Conservation (phyloP, 495 filamentous ascomycete genomes). For the Evernia prunastri region DNA sequence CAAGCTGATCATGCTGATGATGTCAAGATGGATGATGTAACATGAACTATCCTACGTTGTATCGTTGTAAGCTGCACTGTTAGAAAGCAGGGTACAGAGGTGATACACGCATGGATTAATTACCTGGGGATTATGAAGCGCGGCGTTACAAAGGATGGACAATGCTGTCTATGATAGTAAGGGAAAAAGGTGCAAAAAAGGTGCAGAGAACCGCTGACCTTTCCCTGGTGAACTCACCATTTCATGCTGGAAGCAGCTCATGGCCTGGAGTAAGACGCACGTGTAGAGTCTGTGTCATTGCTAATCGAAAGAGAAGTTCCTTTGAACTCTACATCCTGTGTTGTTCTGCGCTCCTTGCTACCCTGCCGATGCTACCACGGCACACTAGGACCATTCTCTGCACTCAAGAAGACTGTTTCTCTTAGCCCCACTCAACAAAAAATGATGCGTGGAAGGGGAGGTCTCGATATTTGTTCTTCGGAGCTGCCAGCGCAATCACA, state of each 20-base stretch:
- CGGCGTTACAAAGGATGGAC: constrained; percentile 16
- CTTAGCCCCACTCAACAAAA: not conserved
- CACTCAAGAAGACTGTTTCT: not conserved
- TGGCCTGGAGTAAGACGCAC: not conserved
- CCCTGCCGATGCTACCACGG: too few species aligned
- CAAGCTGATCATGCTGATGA: constrained; percentile 8
- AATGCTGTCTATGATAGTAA: not conserved
- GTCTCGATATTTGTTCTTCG: not conserved
- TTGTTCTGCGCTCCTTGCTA: too few species aligned
- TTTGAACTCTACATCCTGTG: too few species aligned
- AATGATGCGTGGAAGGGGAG: not conserved
- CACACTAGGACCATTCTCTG: not conserved
- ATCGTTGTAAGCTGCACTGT: constrained; percentile 5
- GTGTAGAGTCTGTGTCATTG: too few species aligned
- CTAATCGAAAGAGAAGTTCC: too few species aligned
- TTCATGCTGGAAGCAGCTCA: constrained; percentile 3
- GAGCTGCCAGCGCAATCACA: not conserved
- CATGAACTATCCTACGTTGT: constrained; percentile 5
- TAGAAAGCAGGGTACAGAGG: not conserved
- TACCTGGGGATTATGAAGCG: constrained; percentile 19
- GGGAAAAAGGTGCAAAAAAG: not conserved
- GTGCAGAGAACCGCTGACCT: constrained; percentile 4
- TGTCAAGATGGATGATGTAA: constrained; percentile 8
- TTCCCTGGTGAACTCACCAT: not conserved
- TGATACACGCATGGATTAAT: constrained; percentile 13